These are phyloP conservation scores for Salix purpurea DNA, from an alignment of 345 rosid genomes.

Conservation along the genomic window DNA sequence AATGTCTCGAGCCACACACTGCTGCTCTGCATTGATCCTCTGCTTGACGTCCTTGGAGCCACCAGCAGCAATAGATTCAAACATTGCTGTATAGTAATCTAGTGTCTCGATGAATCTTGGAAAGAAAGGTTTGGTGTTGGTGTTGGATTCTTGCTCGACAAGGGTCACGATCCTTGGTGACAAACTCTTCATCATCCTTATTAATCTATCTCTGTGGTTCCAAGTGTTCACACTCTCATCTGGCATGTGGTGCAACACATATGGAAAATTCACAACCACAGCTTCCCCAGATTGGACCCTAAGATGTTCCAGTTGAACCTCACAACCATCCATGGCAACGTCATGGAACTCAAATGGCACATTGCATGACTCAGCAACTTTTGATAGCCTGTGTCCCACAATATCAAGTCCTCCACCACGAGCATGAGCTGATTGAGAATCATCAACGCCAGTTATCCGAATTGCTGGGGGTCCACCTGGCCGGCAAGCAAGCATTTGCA, in stretches of 20 bases:
- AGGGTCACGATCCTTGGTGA: constrained; percentile 69
- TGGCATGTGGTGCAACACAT: constrained; percentile 89
- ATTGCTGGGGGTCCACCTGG: constrained; percentile 67
- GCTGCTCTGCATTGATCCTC: constrained; percentile 75
- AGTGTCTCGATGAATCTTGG: constrained; percentile 57
- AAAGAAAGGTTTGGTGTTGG: constrained; percentile 71
- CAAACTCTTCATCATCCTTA: constrained; percentile 78
- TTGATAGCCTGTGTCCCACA: constrained; percentile 53
- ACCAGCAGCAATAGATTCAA: constrained; percentile 66
- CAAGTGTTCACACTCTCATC: constrained; percentile 82
- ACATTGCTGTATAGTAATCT: constrained; percentile 74
- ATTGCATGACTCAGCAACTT: constrained; percentile 45
- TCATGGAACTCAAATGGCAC: constrained; percentile 80
- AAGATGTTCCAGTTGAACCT: constrained; percentile 57
- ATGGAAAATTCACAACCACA: constrained; percentile 83
- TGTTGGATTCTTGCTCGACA: constrained; percentile 79
- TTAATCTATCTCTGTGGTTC: constrained; percentile 76
- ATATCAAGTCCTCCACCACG: constrained; percentile 86
- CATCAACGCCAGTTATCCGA: constrained; percentile 86
- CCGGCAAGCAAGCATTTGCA: constrained; percentile 54
- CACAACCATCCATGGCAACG: constrained; percentile 65
- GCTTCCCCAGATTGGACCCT: constrained; percentile 65
- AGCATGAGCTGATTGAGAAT: constrained; percentile 83
- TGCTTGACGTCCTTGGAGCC: constrained; percentile 53
- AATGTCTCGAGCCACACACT: constrained; percentile 81